Evolutionary conservation across 371 early-diverging fungal genomes (phyloP), one percentile per base, ranked within the genome.

Genomic region (Saksenaea oblongispora): DNA sequence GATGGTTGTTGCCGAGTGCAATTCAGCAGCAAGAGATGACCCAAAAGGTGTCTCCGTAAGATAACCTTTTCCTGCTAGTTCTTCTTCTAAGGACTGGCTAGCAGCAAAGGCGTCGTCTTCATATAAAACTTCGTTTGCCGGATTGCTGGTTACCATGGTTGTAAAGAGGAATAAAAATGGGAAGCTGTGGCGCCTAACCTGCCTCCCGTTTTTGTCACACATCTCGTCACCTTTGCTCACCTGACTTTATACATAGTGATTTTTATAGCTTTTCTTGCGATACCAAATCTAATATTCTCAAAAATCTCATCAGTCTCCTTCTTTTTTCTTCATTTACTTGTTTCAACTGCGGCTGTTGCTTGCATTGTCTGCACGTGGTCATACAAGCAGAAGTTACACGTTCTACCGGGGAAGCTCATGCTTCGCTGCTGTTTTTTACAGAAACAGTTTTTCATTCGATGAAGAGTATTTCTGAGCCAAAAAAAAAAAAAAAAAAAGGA

Each of bases 91-190:
- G 8, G 56, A 17, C 5, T 56, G 63, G 39, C 37, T 57, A 14
- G 63, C 63, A 5, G 57, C 41, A 15, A 62, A 39, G n/a, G 56
- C 63, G 24, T 62, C 63, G 3, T 62, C 54, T 54, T 62, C 62
- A 39, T 35, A 54, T 4, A 58, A 17, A 5, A 7, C n/a, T 26
- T 36, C 26, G 34, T 44, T 31, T 22, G 54, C 27, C 15, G 34
- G 59, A 14, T n/a, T 59, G n/a, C 44, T 59, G 15, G 47, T 59
- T 28, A 47, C 39, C 47, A 47, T 47, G 31, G 47, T 39, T 59
- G 39, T 31, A 44, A 28, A 44, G 59, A 39, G 53, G 17, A 44
- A 24, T 13, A 41, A 27, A 41, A 36, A 58, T 42, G 10, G 22
- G 51, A 3, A 22, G 51, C 8, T 18, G 51, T 47, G 51, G 22